Evolutionary conservation across 495 filamentous ascomycete genomes (phyloP).

Genomic region (Aspergillus heteromorphus): DNA sequence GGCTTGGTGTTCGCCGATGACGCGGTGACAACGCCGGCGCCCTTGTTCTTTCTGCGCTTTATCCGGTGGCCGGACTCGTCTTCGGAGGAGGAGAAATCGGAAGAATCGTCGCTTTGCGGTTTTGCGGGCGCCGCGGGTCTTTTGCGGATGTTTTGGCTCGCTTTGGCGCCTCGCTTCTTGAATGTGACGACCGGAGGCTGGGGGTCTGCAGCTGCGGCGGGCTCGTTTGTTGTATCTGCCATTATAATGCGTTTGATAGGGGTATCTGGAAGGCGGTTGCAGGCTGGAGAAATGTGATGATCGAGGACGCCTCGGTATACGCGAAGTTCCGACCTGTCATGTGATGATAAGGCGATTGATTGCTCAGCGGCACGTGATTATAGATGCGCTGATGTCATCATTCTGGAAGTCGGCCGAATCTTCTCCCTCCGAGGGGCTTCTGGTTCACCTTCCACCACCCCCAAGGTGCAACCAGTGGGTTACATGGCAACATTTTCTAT

Average conservation of each 20-base stretch:
- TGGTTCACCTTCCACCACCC: background rate
- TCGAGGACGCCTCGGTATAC: background rate
- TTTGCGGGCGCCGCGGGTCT: conserved; percentile 66
- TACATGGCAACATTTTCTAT: too few species aligned
- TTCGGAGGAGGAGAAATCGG: conserved; percentile 69
- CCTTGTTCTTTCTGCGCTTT: conserved; percentile 75
- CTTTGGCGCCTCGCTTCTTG: conserved; percentile 78
- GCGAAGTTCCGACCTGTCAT: background rate
- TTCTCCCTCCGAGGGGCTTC: background rate
- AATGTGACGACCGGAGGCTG: conserved; percentile 39
- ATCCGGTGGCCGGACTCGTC: conserved; percentile 67
- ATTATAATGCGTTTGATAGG: background rate
- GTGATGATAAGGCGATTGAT: background rate
- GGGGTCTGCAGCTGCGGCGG: background rate
- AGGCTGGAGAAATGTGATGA: background rate
- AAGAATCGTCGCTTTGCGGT: conserved; percentile 36
- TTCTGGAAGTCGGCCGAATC: background rate
- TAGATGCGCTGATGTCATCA: background rate
- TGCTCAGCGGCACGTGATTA: background rate
- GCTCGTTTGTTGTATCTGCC: background rate
- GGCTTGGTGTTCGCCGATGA: conserved; percentile 40
- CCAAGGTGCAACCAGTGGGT: too few species aligned
- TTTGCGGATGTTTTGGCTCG: conserved; percentile 76
- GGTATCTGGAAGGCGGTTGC: background rate
- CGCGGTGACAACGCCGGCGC: conserved; percentile 56